phyloP scores from a whole-genome alignment of 768 basidiomycete genomes.

The Boletus sp. region DNA sequence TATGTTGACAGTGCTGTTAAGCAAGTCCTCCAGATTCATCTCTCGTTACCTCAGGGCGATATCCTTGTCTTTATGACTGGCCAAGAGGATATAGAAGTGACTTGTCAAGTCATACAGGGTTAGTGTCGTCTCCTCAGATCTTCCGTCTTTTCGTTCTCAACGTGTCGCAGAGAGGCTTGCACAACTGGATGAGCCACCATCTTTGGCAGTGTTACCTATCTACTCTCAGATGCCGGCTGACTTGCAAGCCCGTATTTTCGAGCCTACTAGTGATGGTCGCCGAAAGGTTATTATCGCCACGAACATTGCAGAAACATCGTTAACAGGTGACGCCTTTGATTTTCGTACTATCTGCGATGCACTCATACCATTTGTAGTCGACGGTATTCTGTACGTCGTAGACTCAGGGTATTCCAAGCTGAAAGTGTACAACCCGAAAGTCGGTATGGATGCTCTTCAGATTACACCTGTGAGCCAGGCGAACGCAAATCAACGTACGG shows the following conservation, averaged over 20 bases:
- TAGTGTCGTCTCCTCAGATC: slow-evolving; percentile 14
- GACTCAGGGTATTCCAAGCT: slow-evolving; percentile 97
- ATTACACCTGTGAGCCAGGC: slow-evolving; percentile 99
- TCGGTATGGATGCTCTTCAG: slow-evolving; percentile 98
- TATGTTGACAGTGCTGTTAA: slow-evolving; percentile 98
- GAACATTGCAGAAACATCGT: slow-evolving; percentile 97
- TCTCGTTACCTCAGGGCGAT: slow-evolving; percentile 90
- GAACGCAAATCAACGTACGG: slow-evolving; percentile 94
- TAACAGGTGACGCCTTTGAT: slow-evolving; percentile 63
- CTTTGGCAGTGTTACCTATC: slow-evolving; percentile 91
- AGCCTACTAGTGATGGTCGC: slow-evolving; percentile 89
- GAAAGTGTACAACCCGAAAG: slow-evolving; percentile 98
- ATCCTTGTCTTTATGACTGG: slow-evolving; percentile 99
- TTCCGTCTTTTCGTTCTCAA: not conserved
- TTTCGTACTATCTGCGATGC: not conserved
- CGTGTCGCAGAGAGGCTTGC: slow-evolving; percentile 71
- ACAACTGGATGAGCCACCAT: slow-evolving; percentile 88
- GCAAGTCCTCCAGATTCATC: slow-evolving; percentile 94
- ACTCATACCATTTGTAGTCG: slow-evolving; percentile 52
- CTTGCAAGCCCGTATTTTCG: slow-evolving; percentile 96
- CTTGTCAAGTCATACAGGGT: slow-evolving; percentile 93
- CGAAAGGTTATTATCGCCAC: slow-evolving; percentile 98
- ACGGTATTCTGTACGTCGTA: slow-evolving; percentile 96
- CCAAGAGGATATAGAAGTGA: slow-evolving; percentile 98
- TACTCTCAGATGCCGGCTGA: slow-evolving; percentile 99